Conservation (phyloP, 1,139 yeast genomes). For the Wickerhamiella pararugosa region DNA sequence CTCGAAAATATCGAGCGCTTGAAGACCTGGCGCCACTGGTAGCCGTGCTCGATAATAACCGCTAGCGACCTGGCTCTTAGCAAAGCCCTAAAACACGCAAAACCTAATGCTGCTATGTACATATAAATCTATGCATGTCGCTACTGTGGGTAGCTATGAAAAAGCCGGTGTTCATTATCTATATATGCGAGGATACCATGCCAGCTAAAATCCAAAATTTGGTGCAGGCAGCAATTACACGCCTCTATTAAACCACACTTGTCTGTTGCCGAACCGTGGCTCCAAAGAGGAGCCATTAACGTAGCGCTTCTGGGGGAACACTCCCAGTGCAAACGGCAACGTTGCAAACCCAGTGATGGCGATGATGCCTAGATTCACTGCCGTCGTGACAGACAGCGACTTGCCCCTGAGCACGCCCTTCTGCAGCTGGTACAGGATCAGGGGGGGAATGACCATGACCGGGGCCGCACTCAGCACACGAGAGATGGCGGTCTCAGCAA, state of each 20-base stretch:
- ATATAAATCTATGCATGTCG: no score
- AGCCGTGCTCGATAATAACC: no score
- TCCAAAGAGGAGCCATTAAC: slow-evolving; percentile 49
- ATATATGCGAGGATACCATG: no score
- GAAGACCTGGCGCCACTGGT: no score
- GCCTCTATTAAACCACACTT: slow-evolving; percentile 85
- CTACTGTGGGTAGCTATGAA: no score
- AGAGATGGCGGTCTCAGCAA: slow-evolving; percentile 91
- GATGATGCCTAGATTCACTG: slow-evolving; percentile 69
- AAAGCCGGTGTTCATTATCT: no score
- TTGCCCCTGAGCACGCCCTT: slow-evolving; percentile 42
- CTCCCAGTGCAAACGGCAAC: slow-evolving; percentile 86
- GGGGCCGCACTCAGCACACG: slow-evolving; percentile 95
- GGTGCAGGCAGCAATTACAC: slow-evolving; percentile 32
- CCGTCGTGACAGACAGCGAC: slow-evolving; percentile 34
- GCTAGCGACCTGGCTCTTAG: no score
- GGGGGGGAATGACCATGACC: slow-evolving; percentile 89
- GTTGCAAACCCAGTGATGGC: slow-evolving; percentile 74
- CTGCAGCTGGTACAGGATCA: slow-evolving; percentile 64
- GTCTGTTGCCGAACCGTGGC: slow-evolving; percentile 41
- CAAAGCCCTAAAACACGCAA: no score
- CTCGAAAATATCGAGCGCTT: not conserved
- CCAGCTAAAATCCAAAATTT: not conserved
- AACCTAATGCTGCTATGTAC: no score
- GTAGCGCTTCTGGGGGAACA: slow-evolving; percentile 77